Evolutionary conservation across 306 rosid species (phyloP).

Genomic region (Rosa lucieae): DNA sequence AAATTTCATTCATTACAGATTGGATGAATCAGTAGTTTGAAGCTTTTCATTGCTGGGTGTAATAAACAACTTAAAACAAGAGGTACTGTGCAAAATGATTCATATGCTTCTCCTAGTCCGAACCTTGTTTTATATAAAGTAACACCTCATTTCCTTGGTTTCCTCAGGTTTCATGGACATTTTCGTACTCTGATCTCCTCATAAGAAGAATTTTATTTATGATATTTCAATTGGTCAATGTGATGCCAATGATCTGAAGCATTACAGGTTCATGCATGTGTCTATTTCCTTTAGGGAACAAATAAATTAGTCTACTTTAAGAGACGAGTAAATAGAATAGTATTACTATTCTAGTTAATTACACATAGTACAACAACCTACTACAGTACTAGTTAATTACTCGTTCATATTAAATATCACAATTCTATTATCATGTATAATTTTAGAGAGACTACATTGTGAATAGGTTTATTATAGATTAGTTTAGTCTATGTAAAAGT

Average conservation of each 20-base stretch:
- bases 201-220: neutral
- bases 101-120: neutral
- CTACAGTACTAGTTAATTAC: too few species aligned
- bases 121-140: neutral
- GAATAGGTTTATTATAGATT: too few species aligned
- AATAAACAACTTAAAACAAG: neutral
- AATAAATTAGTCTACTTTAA: neutral
- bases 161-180: neutral
- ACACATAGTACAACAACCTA: too few species aligned
- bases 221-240: neutral
- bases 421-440: too few species aligned
- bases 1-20: neutral
- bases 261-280: neutral
- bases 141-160: neutral
- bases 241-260: neutral
- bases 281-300: neutral
- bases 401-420: too few species aligned
- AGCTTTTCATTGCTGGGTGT: neutral
- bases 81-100: neutral
- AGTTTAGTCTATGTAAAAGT: too few species aligned
- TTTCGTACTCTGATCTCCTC: neutral
- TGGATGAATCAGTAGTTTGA: neutral
- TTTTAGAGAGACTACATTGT: too few species aligned
- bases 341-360: too few species aligned
- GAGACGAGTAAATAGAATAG: neutral